These are phyloP conservation scores for Auricularia sp. DNA, from an alignment of 768 basidiomycete genomes.

Conservation along the genomic window DNA sequence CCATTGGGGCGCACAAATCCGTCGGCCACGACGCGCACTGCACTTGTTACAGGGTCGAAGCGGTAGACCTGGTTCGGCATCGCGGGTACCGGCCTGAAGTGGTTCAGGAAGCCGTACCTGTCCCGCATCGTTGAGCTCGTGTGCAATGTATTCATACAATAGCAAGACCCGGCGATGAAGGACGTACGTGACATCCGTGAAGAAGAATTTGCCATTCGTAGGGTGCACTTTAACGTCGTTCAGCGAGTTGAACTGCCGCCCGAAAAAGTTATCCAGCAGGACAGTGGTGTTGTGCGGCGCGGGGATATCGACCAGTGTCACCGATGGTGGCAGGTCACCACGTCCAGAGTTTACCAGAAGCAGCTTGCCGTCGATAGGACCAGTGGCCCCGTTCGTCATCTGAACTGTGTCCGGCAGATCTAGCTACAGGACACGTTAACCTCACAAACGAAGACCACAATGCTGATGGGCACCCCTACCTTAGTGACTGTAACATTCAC, in stretches of 20 bases:
- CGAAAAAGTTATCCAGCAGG: conserved; percentile 68
- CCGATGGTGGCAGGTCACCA: conserved; percentile 48
- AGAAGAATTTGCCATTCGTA: conserved; percentile 54
- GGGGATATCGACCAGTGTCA: conserved; percentile 54
- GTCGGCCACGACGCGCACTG: conserved; percentile 64
- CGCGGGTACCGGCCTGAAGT: conserved; percentile 56
- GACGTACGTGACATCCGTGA: conserved; percentile 63
- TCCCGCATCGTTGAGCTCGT: background rate
- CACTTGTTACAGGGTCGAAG: conserved; percentile 54
- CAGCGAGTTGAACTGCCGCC: conserved; percentile 72
- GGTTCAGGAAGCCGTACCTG: conserved; percentile 56
- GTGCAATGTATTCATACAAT: too few relatives aligned
- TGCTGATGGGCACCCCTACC: conserved; percentile 14
- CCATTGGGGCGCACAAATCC: conserved; percentile 69
- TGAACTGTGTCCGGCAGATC: conserved; percentile 48
- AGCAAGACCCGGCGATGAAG: background rate
- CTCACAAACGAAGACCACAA: conserved; percentile 4
- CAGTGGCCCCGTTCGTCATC: conserved; percentile 67
- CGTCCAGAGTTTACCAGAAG: conserved; percentile 59
- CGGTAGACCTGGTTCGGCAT: conserved; percentile 72
- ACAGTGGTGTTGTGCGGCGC: conserved; percentile 59
- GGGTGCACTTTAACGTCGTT: conserved; percentile 73
- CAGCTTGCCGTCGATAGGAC: conserved; percentile 48
- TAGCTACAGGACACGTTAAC: conserved; percentile 32
- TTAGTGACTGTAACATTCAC: conserved; percentile 42